Base-by-base conservation (phyloP, 352 stramenopile species). In the Phytophthora syringae region DNA sequence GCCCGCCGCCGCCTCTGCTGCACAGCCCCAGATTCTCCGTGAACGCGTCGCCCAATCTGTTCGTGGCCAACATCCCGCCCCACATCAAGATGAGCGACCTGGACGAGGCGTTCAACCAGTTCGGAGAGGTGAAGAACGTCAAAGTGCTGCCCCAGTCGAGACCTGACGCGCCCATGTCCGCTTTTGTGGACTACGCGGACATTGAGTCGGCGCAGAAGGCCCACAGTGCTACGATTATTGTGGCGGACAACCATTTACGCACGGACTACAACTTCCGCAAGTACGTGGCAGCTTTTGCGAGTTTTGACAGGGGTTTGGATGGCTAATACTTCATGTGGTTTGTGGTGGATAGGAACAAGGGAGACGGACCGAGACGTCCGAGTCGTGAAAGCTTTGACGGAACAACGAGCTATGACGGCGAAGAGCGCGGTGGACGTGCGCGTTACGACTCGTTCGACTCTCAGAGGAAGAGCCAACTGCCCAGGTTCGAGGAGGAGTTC, bases 1-100 rank as follows among this genome's bases (percentile, higher is more conserved):
- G 39, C 9, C 27, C 27, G 1, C 54, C 42, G 12, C 34, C 60
- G 44, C 37, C 60, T 42, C 61, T 68, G 28, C 27, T 72, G 56
- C 49, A 71, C 12, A 73, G 52, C 21, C 48, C 64, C 15, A 28
- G 50, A 20, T 60, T 71, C 32, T 44, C 55, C 16, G 49, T 62
- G 13, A 57, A 60, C 21, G 66, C 70, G 27, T 84, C 77, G 42
- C 53, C 61, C 45, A 90, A 82, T 27, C 52, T 90, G 28, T 90
- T 89, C 48, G 77, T 90, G 40, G 81, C 65, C 47, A 90, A 90
- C 57, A 90, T 90, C 48, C 77, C 77, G 12, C 70, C 81, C 7
- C 76, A 90, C 27, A 74, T 88, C 52, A 86, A 80, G 59, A 82
- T 90, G 72, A 77, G 77, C 52, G 68, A 86, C 16, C 39, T 90